A percentile compares a stretch with the other conserved stretches of the same genome.
These are phyloP conservation scores for Emericellopsis cladophorae DNA, from an alignment of 2,329 filamentous ascomycete genomes.

Conservation along the genomic window DNA sequence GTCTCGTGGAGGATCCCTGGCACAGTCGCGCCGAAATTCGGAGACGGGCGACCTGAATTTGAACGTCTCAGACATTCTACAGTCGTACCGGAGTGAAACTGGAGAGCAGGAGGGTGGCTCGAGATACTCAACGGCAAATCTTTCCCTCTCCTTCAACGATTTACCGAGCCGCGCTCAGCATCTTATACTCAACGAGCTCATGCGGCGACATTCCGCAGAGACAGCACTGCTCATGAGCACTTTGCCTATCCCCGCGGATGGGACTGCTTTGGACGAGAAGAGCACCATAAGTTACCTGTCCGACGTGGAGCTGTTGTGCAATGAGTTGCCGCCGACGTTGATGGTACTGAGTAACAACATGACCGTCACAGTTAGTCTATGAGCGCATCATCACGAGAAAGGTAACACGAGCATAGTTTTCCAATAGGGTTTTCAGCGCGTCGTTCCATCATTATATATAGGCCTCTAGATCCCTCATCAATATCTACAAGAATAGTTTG, in stretches of 20 bases:
- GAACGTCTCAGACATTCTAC: conserved; percentile 30
- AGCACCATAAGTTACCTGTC: conserved; percentile 64
- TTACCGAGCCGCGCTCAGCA: conserved; percentile 76
- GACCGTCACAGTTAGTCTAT: conserved; percentile 73
- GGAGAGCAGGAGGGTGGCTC: conserved; percentile 20
- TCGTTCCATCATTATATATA: too few relatives aligned
- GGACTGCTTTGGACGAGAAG: conserved; percentile 57
- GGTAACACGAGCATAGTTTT: too few relatives aligned
- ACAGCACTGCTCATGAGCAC: conserved; percentile 78
- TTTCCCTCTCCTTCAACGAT: conserved; percentile 75
- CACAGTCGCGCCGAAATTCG: conserved; percentile 20
- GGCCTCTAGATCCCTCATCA: too few relatives aligned
- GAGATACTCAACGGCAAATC: conserved; percentile 43
- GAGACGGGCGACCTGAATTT: conserved; percentile 21
- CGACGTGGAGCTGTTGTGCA: conserved; percentile 67
- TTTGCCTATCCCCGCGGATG: conserved; percentile 66
- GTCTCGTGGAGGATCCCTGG: conserved; percentile 13
- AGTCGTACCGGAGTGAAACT: conserved; percentile 21
- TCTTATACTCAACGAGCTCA: conserved; percentile 75
- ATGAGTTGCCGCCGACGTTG: conserved; percentile 61
- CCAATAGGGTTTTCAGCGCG: too few relatives aligned
- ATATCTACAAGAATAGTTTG: too few relatives aligned
- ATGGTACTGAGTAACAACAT: conserved; percentile 81
- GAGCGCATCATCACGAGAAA: not conserved
- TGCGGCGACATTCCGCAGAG: conserved; percentile 51